A percentile compares a stretch with the other conserved stretches of the same genome.
phyloP scores from a whole-genome alignment of 129 eudicot genomes.

The Mikania micrantha region DNA sequence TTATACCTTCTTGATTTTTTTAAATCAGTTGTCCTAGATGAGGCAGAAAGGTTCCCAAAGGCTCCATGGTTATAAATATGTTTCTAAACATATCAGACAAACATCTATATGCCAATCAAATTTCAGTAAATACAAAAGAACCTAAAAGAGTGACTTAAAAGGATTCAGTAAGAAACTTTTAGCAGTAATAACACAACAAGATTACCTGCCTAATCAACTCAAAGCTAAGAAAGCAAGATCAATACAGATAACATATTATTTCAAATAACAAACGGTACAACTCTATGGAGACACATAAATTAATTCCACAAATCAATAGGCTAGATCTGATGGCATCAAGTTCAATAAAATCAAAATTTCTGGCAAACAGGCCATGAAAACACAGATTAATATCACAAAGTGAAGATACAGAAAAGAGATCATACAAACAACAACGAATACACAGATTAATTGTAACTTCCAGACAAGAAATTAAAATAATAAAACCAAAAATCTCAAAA shows the following conservation, averaged over 20 bases:
- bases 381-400: not conserved
- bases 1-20: not conserved
- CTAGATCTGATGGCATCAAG: conserved; percentile 5
- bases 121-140: not conserved
- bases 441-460: too few species aligned
- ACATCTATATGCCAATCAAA: not conserved
- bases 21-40: not conserved
- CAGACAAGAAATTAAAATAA: not conserved
- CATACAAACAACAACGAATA: not conserved
- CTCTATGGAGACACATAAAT: not conserved
- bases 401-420: not conserved
- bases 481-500: not conserved
- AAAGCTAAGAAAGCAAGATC: not conserved
- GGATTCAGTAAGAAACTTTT: not conserved
- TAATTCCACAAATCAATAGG: not conserved
- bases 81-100: not conserved
- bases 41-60: not conserved
- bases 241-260: not conserved
- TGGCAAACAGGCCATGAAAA: not conserved
- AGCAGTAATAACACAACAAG: not conserved
- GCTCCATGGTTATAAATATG: not conserved
- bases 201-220: not conserved
- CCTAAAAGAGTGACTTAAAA: not conserved
- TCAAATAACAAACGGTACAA: not conserved
- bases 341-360: not conserved